Base-by-base conservation (phyloP, 495 filamentous ascomycete genomes). In the Mycothermus thermophilus region DNA sequence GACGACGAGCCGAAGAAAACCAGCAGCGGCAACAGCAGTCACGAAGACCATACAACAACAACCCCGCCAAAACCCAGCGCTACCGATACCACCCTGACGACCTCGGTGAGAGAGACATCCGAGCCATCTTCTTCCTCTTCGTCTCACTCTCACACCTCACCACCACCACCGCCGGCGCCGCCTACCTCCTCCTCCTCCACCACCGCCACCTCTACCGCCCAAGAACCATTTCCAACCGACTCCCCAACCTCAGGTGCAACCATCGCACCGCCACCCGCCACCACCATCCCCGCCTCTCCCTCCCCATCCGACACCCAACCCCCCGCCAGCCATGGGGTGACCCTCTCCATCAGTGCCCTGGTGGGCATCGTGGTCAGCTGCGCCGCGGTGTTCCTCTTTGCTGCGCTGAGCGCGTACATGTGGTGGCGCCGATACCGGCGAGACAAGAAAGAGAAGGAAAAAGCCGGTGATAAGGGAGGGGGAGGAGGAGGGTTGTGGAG, bases 351-450 rank as follows among this genome's bases (percentile, higher is more conserved):
- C 7, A 40, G 38, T 8, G 30, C 34, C 11, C 34, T 54, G 3
- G 43, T 44, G 2, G 48, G 44, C 1, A 43, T 54, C 25, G 37
- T 44, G 5, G 33, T 49, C 0, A 42, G 35, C 8, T 44, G 42
- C 26, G 29, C 15, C 16, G 24, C 51, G 6, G 23, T 38, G 9
- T 35, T 19, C 28, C 27, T 46, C 9, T 30, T 49, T 15, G 37
- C 25, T 8, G 31, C 36, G 2, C 34, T 49, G 15, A 24, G 19
- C 1, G 20, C 34, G 3, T 46, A 23, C 12, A 37, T 43, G 40
- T 43, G 36, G 38, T 49, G 40, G 39, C 20, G 37, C 21, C 32
- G 40, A 10, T 37, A 24, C 1, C 33, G 29, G 2, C 27, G 37
- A 7, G 26, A 36, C 27, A 39, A 35, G 30, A 22, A 20, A 3